Base-by-base conservation (phyloP, 495 filamentous ascomycete genomes). In the Penicillium cinerascens region DNA sequence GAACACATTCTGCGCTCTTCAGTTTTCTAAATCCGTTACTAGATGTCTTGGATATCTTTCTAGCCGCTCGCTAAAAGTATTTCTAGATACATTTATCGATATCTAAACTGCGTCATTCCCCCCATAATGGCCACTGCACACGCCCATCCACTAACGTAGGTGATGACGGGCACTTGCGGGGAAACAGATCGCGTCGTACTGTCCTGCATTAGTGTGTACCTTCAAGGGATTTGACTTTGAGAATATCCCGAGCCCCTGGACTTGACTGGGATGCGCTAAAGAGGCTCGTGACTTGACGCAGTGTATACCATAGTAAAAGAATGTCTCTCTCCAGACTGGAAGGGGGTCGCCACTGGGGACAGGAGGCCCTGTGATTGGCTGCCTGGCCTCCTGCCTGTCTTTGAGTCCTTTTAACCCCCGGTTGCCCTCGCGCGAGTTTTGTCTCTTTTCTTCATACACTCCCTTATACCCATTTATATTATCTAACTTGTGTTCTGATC, bases 301-400 rank as follows among this genome's bases (percentile, higher is more conserved):
- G n/a, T n/a, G n/a, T n/a, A n/a, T n/a, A n/a, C n/a, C n/a, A n/a
- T n/a, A n/a, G n/a, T n/a, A n/a, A 9, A 29, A 33, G 29, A 33
- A 33, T 33, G 29, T 11, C 10, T 1, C 10, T 33, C 29, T 33
- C 10, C 13, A 13, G 8, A 10, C 9, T 8, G 1, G 26, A 13
- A 33, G 8, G 13, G 29, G 1, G 29, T 47, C 40, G 55, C 51
- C 55, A 60, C 45, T 53, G 27, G 39, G 17, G 38, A 17, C 45
- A 20, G 33, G 39, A 52, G 47, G 51, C 42, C 40, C 42, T 35
- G 43, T 61, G 49, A 58, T 63, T 57, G 52, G 47, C 45, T 49
- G 52, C 40, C 44, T 47, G 33, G 47, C 29, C n/a, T n/a, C n/a
- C n/a, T 52, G 50, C 51, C 51, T 59, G 49, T n/a, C n/a, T n/a